Base-by-base conservation (phyloP, 1,284 basidiomycete species). In the Rhodotorula mucilaginosa region DNA sequence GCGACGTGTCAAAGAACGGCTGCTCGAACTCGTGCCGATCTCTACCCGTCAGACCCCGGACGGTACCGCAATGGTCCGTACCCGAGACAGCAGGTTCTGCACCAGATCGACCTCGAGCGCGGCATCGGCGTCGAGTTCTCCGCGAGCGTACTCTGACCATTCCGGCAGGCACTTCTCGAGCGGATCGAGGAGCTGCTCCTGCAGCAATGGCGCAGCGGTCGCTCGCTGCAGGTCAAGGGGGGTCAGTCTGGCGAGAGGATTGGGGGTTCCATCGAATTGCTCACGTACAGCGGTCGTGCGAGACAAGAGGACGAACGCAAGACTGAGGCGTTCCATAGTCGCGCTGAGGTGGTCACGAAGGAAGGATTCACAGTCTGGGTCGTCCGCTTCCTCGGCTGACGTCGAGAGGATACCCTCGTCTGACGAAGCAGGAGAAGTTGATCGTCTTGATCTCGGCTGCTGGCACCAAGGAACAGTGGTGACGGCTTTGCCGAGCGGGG, bases 221-320 rank as follows among this genome's bases (percentile, higher is more conserved):
- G 23, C 23, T 5, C 21, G 58, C 13, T 44, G 44, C 3, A n/a
- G 5, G 58, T 16, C 29, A n/a, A 63, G 51, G 5, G 18, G 23
- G 5, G n/a, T 18, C 23, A 67, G 15, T 16, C 58, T 51, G 5
- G 61, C 63, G 64, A 67, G 21, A 16, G 58, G 10, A 39, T n/a
- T 2, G 34, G 19, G 10, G 21, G 2, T 19, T 19, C 16, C 10
- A 34, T 34, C 34, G 34, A 48, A 39, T n/a, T 44, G 21, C 15
- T 19, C 64, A 49, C 31, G 10, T 8, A 29, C 5, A 5, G 4
- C 3, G 23, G n/a, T 68, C 66, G 8, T 66, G 56, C 58, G 19
- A 26, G 34, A 44, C 39, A 71, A 31, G 2, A 72, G 47, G 34
- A 72, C 65, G 34, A 66, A 69, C 23, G 44, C 46, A 8, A 71